These are phyloP conservation scores for Gossypium aridum DNA, from an alignment of 441 rosid genomes.

Conservation along the genomic window DNA sequence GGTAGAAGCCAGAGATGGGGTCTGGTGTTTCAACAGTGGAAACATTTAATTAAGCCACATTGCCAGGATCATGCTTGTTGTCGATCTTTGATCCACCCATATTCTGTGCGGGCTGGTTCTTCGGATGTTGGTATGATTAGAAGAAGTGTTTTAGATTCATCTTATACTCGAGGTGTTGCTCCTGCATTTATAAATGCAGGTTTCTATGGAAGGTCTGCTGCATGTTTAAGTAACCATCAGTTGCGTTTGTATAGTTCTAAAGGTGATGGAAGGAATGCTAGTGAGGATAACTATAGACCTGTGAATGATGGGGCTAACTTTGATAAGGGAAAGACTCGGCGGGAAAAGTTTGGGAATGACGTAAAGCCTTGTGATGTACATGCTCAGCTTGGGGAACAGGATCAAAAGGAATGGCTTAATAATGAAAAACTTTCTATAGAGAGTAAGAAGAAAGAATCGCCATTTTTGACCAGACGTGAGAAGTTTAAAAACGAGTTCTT, in stretches of 20 bases:
- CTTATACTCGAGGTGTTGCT: constrained; percentile 21
- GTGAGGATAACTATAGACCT: constrained; percentile 55
- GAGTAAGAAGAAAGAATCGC: constrained; percentile 66
- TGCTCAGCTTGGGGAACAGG: constrained; percentile 71
- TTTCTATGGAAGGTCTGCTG: constrained; percentile 21
- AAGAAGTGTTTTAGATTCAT: constrained; percentile 30
- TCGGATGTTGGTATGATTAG: constrained; percentile 25
- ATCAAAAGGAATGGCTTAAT: constrained; percentile 86
- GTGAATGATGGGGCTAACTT: constrained; percentile 34
- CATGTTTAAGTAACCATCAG: constrained; percentile 27
- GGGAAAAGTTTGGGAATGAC: constrained; percentile 25
- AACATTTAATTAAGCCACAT: constrained; percentile 29
- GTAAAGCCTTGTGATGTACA: constrained; percentile 45
- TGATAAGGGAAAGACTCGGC: constrained; percentile 40
- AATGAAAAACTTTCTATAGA: constrained; percentile 73
- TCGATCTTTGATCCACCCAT: constrained; percentile 21
- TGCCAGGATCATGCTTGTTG: constrained; percentile 26
- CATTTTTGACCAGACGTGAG: constrained; percentile 66
- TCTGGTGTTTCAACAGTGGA: constrained; percentile 41
- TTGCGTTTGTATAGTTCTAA: constrained; percentile 64
- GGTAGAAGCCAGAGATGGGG: constrained; percentile 51
- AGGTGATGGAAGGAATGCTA: constrained; percentile 73
- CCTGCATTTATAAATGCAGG: constrained; percentile 18
- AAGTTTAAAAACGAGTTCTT: constrained; percentile 69
- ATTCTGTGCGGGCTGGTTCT: constrained; percentile 18